Percentiles rank a stretch among this genome's conserved stretches.
phyloP scores from a whole-genome alignment of 805 yeast species.

The Candida verbasci region DNA sequence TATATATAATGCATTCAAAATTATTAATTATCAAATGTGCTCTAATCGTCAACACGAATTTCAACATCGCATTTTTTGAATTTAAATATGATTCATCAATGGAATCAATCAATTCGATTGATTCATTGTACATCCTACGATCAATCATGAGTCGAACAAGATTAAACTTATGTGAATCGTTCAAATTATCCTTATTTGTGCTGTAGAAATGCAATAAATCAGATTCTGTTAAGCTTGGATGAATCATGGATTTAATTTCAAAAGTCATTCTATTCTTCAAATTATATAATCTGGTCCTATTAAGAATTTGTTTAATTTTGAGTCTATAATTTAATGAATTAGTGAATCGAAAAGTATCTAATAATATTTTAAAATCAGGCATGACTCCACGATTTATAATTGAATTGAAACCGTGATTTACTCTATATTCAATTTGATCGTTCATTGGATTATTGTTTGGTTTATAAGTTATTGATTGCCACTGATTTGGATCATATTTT shows the following conservation, averaged over 20 bases:
- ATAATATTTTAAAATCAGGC: slow-evolving; percentile 30
- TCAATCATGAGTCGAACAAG: slow-evolving; percentile 29
- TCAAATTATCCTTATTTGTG: slow-evolving; percentile 12
- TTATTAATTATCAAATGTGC: slow-evolving; percentile 16
- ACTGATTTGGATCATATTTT: slow-evolving; percentile 21
- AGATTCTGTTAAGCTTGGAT: slow-evolving; percentile 16
- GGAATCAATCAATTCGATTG: slow-evolving; percentile 18
- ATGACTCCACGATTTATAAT: slow-evolving; percentile 27
- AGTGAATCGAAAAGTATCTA: slow-evolving; percentile 26
- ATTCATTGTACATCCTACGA: slow-evolving; percentile 19
- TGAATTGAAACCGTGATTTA: slow-evolving; percentile 28
- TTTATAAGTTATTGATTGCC: slow-evolving; percentile 12
- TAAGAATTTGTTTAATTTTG: slow-evolving; percentile 20
- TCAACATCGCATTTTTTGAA: slow-evolving; percentile 22
- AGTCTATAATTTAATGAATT: slow-evolving; percentile 17
- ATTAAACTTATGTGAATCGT: slow-evolving; percentile 23
- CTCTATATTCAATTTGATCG: slow-evolving; percentile 25
- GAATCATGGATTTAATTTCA: slow-evolving; percentile 13
- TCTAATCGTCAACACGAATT: slow-evolving; percentile 23
- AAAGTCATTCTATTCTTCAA: slow-evolving; percentile 8
- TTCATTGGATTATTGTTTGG: not conserved
- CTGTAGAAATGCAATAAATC: slow-evolving; percentile 14
- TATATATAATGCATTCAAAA: slow-evolving; percentile 14
- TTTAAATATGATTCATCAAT: slow-evolving; percentile 20
- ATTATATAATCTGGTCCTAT: slow-evolving; percentile 12